These are phyloP conservation scores for Curvularia sp. DNA, from an alignment of 2,329 filamentous ascomycete species.

Conservation along the genomic window DNA sequence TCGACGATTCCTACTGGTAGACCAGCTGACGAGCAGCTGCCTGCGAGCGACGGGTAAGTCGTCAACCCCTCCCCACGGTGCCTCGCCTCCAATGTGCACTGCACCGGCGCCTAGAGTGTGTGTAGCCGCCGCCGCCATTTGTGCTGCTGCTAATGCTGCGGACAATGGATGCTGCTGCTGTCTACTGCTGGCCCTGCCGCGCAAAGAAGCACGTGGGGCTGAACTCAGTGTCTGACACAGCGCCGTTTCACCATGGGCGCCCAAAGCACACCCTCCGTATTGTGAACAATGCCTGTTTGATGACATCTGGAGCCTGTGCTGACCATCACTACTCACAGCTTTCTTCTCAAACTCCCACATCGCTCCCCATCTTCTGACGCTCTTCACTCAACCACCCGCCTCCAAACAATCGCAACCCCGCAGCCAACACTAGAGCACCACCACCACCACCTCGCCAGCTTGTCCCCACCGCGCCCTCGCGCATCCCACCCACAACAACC, in stretches of 20 bases:
- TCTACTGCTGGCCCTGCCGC: slow-evolving; percentile 14
- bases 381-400: background rate
- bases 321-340: slow-evolving; percentile 30
- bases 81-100: background rate
- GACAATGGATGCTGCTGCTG: background rate
- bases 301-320: slow-evolving; percentile 24
- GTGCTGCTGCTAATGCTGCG: slow-evolving; percentile 1
- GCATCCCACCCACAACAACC: slow-evolving; percentile 25
- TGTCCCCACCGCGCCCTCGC: slow-evolving; percentile 27
- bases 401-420: slow-evolving; percentile 19
- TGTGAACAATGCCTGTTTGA: slow-evolving; percentile 27
- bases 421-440: slow-evolving; percentile 19
- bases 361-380: background rate
- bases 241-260: slow-evolving; percentile 38
- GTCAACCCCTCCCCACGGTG: background rate
- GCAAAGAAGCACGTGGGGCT: slow-evolving; percentile 37
- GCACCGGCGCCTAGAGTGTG: slow-evolving; percentile 3
- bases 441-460: slow-evolving; percentile 15
- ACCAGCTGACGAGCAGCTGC: background rate
- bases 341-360: slow-evolving; percentile 11
- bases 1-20: background rate
- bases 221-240: slow-evolving; percentile 31
- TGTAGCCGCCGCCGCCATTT: slow-evolving; percentile 1
- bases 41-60: slow-evolving; percentile 21
- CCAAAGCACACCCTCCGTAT: slow-evolving; percentile 27